These are phyloP conservation scores for Boletus insuetus DNA, from an alignment of 768 basidiomycete species.

Conservation along the genomic window DNA sequence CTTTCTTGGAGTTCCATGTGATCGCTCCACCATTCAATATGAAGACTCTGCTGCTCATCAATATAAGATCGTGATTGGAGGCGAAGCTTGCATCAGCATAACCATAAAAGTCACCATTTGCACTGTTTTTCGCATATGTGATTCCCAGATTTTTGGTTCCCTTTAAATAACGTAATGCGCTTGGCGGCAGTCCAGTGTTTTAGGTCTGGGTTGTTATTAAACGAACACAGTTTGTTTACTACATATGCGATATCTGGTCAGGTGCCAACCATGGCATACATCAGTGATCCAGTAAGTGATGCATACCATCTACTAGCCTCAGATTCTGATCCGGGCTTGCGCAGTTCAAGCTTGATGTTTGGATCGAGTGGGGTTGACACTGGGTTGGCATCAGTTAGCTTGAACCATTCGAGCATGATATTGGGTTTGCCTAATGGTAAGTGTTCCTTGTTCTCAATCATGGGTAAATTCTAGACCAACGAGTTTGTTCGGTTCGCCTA, in stretches of 20 bases:
- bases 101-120: conserved; percentile 8
- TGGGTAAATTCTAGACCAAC: too few species aligned
- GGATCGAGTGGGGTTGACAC: too few species aligned
- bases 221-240: neutral
- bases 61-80: conserved; percentile 17
- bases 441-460: too few species aligned
- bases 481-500: too few species aligned
- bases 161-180: neutral
- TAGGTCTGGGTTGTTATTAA: neutral
- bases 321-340: too few species aligned
- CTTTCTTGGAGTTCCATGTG: conserved; percentile 28
- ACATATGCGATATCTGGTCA: neutral
- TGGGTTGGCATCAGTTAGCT: too few species aligned
- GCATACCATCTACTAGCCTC: too few species aligned
- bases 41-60: neutral
- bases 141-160: neutral
- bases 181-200: neutral
- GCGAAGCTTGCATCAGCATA: conserved; percentile 27
- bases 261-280: neutral
- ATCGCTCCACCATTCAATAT: conserved; percentile 13
- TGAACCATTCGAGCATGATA: too few species aligned
- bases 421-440: too few species aligned
- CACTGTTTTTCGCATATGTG: neutral
- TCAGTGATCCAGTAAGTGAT: too few species aligned
- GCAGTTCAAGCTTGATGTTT: too few species aligned